Evolutionary conservation across 306 rosid genomes (phyloP).

Genomic region (Echinosophora koreensis): DNA sequence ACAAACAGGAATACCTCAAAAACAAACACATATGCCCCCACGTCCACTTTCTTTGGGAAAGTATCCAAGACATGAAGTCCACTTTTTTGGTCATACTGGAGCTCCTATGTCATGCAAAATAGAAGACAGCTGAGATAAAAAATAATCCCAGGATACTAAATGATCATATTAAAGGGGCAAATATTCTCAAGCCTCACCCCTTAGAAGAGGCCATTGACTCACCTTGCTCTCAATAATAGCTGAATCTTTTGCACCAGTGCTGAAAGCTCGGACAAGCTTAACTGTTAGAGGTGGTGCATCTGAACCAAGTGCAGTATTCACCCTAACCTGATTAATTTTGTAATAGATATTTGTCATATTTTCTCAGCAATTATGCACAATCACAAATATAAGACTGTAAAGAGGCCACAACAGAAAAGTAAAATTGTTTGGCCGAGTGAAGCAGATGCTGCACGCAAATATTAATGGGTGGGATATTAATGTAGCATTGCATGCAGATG

Average conservation of each 20-base stretch:
- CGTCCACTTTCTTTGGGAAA: conserved; percentile 69
- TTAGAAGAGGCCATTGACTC: conserved; percentile 32
- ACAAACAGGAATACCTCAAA: conserved; percentile 73
- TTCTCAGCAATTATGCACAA: conserved; percentile 8
- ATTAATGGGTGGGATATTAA: background rate
- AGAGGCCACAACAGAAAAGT: conserved; percentile 29
- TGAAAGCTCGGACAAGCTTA: conserved; percentile 77
- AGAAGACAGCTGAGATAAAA: conserved; percentile 34
- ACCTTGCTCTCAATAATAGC: conserved; percentile 76
- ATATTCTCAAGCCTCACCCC: conserved; percentile 22
- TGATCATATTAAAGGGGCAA: background rate
- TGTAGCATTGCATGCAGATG: conserved; percentile 29
- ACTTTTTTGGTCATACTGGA: conserved; percentile 71
- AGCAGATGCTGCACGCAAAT: conserved; percentile 32
- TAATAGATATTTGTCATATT: conserved; percentile 36
- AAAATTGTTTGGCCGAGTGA: conserved; percentile 31
- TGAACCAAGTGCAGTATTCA: conserved; percentile 91
- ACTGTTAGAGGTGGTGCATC: conserved; percentile 86
- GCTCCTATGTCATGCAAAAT: conserved; percentile 66
- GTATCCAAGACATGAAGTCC: conserved; percentile 72
- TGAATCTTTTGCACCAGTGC: conserved; percentile 67
- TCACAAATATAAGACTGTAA: conserved; percentile 15
- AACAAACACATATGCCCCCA: conserved; percentile 77
- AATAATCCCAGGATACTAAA: conserved; percentile 28
- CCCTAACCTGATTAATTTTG: conserved; percentile 76